Base-by-base conservation (phyloP, 192 early-diverging fungal species). In the Rhizophagus clarus region DNA sequence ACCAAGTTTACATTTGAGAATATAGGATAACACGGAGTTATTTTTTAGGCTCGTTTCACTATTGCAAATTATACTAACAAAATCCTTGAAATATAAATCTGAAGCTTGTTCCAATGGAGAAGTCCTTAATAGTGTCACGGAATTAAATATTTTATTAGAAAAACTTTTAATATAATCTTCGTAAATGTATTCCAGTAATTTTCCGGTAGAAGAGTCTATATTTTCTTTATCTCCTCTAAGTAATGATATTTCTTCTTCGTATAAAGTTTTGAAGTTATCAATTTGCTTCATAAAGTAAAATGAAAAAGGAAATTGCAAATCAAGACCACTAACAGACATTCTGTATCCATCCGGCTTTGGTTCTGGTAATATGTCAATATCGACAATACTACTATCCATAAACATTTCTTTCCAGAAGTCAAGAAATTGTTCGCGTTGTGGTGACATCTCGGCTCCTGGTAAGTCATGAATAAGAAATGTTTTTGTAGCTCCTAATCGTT, bases 281-380 rank as follows among this genome's bases (percentile, higher is more conserved):
- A 81, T 81, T 37, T 34, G 73, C 1, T 81, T 31, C 24, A 67
- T 47, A 47, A 81, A 78, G 45, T 81, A 68, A 34, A 37, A 77
- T n/a, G 80, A 81, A 68, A 81, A 81, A 37, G 80, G 80, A 63
- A 81, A 81, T 61, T 56, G 80, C 7, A 81, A 17, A 34, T 56
- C 5, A 26, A 78, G 40, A 37, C 63, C n/a, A 29, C 11, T 28
- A 69, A 29, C 34, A 11, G 80, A 34, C 32, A 81, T 75, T 17
- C 6, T 17, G 45, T 78, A 78, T 69, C 6, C n/a, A 26, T 81
- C 76, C 26, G 80, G 64, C 45, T 68, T 49, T 24, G 76, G 80
- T 22, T 78, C 76, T n/a, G 47, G 28, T 5, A 42, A 40, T 26
- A 40, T 12, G 5, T 81, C 74, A 26, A 81, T 75, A 42, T 77